These are phyloP conservation scores for Abelmoschus esculentus DNA, from an alignment of 345 rosid genomes.

Conservation along the genomic window DNA sequence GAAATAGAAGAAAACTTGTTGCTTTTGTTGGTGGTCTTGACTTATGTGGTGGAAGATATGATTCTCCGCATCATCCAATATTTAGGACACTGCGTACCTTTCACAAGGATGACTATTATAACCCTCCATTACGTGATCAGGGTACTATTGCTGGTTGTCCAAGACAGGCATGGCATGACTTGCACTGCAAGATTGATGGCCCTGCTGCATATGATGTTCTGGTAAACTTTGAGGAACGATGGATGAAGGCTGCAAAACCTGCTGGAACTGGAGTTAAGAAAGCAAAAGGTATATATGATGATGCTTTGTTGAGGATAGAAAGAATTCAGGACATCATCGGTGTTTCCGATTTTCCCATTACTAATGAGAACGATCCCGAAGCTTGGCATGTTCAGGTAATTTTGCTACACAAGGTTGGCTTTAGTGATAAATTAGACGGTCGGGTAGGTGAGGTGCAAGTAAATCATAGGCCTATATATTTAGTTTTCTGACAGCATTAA, in stretches of 20 bases:
- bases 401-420: background rate
- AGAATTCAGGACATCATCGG: conserved; percentile 78
- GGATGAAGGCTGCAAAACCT: conserved; percentile 80
- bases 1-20: conserved; percentile 62
- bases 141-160: conserved; percentile 64
- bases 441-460: background rate
- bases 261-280: conserved; percentile 50
- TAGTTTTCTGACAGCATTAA: background rate
- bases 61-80: conserved; percentile 74
- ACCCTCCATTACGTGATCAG: conserved; percentile 56
- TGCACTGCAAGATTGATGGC: conserved; percentile 86
- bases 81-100: conserved; percentile 62
- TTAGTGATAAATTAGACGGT: conserved; percentile 6
- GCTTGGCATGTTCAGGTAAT: conserved; percentile 93
- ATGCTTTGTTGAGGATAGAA: conserved; percentile 66
- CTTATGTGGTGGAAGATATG: conserved; percentile 90
- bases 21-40: conserved; percentile 98
- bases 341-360: conserved; percentile 41
- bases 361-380: conserved; percentile 50
- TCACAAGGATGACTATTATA: conserved; percentile 88
- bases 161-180: conserved; percentile 98
- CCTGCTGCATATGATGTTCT: conserved; percentile 95
- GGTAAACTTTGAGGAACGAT: conserved; percentile 84
- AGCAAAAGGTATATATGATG: conserved; percentile 60
- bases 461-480: conserved; percentile 5